phyloP scores from a whole-genome alignment of 306 rosid genomes.

The Prunus padus region DNA sequence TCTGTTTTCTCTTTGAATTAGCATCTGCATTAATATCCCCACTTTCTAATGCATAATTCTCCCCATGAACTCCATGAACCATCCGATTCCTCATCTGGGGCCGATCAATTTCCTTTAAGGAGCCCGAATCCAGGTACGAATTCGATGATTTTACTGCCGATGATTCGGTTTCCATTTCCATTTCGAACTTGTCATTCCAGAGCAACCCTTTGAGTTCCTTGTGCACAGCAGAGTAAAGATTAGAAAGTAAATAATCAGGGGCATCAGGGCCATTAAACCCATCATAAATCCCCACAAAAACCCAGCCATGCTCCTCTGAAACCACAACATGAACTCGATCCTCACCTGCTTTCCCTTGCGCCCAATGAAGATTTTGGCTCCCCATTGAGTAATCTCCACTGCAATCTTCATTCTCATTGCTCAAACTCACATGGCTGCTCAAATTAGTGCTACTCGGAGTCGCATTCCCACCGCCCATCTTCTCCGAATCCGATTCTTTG shows the following conservation, averaged over 20 bases:
- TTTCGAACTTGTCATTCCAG: slow-evolving; percentile 35
- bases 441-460: slow-evolving; percentile 30
- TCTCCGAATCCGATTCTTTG: slow-evolving; percentile 30
- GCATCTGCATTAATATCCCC: slow-evolving; percentile 1
- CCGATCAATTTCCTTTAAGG: slow-evolving; percentile 7
- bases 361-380: slow-evolving; percentile 64
- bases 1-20: slow-evolving; percentile 11
- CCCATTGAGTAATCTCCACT: slow-evolving; percentile 27
- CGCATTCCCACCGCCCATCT: slow-evolving; percentile 27
- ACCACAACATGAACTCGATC: slow-evolving; percentile 79
- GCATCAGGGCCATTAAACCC: slow-evolving; percentile 97
- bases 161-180: not conserved
- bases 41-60: not conserved
- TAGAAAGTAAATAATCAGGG: slow-evolving; percentile 65
- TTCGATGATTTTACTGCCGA: slow-evolving; percentile 7
- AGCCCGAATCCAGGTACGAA: not conserved
- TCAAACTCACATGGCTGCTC: slow-evolving; percentile 31
- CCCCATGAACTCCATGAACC: slow-evolving; percentile 13
- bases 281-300: slow-evolving; percentile 81
- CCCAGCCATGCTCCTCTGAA: slow-evolving; percentile 77
- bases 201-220: slow-evolving; percentile 54
- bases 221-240: slow-evolving; percentile 51
- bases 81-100: slow-evolving; percentile 7
- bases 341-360: slow-evolving; percentile 86
- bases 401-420: slow-evolving; percentile 26